Base-by-base conservation (phyloP, 352 stramenopile genomes). In the Thalassiosira allenii region DNA sequence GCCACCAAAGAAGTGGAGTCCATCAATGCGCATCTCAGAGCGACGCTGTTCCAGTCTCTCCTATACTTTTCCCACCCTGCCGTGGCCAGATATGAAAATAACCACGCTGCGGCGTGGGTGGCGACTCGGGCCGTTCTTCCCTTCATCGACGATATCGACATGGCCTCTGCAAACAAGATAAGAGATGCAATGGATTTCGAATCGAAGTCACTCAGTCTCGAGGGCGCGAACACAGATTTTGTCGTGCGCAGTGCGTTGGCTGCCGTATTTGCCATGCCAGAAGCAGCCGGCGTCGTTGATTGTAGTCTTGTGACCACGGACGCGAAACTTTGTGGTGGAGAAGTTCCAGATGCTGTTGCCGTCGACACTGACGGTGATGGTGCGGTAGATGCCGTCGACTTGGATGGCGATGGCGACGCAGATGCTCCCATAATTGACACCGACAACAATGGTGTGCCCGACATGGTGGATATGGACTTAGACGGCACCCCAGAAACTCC, bases 21-120 rank as follows among this genome's bases (percentile, higher is more conserved):
- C 12, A 90, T 94, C 32, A 54, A 85, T 72, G 29, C 53, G 41
- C 52, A 76, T 47, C 67, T 88, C 9, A 68, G 73, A 62, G 76
- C 87, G 2, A 80, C 78, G 44, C 43, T 91, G 33, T 79, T 91
- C 14, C 80, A 93, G 75, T 84, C 53, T 54, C 68, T 80, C 8
- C 66, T 91, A 37, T 82, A 81, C 27, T 90, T 81, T 64, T 75
- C 78, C 23, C 72, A 84, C n/a, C 33, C 61, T 25, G 52, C 47
- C 3, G 63, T 56, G 30, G 63, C 54, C 1, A 57, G 76, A 6
- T 37, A 63, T 51, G 22, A 68, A 22, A 67, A 75, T 25, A 78
- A 75, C 41, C 29, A 75, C 57, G 82, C 67, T 30, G 70, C 81
- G 41, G 81, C 33, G 14, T 84, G 87, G 63, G 78, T 89, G 57